A percentile compares a stretch with the other conserved stretches of the same genome.
phyloP scores from a whole-genome alignment of 2,329 filamentous ascomycete species.

The Microsporum ferrugineum region DNA sequence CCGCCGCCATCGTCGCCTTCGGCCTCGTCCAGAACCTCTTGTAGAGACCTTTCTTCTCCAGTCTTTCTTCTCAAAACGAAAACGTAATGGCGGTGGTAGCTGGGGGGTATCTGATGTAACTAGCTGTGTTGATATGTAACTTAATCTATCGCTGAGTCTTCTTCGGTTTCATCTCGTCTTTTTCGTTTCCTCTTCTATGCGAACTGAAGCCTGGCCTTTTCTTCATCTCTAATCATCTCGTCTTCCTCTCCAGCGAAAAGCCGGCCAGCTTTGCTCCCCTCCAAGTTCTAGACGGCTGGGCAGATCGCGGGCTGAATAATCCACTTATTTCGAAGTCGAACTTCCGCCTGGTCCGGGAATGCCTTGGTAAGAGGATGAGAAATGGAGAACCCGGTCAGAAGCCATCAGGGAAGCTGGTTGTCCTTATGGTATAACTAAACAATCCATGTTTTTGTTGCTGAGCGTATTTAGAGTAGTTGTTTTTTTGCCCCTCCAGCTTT shows the following conservation, averaged over 20 bases:
- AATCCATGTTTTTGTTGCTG: too few relatives aligned
- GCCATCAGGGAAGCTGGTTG: neutral
- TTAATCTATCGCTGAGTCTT: neutral
- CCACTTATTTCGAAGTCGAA: neutral
- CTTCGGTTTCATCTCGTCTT: neutral
- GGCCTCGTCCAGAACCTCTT: slow-evolving; percentile 6
- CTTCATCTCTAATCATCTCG: neutral
- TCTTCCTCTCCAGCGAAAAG: neutral
- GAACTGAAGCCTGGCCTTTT: neutral
- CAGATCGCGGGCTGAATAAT: slow-evolving; percentile 1
- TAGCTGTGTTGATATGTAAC: slow-evolving; percentile 40
- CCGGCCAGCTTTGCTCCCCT: neutral
- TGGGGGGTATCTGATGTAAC: slow-evolving; percentile 54
- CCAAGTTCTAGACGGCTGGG: neutral
- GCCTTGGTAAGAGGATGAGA: too few relatives aligned
- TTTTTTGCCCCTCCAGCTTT: too few relatives aligned
- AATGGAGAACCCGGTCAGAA: neutral
- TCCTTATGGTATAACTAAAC: too few relatives aligned
- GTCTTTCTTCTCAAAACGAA: neutral
- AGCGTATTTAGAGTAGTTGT: too few relatives aligned
- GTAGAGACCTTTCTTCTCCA: neutral
- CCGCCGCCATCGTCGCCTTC: slow-evolving; percentile 10
- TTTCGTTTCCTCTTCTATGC: neutral
- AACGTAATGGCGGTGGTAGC: slow-evolving; percentile 55
- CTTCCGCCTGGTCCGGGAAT: neutral